Evolutionary conservation across 1,284 basidiomycete species (phyloP), one percentile per base, ranked within the genome.

Genomic region (Pascua guehoae): DNA sequence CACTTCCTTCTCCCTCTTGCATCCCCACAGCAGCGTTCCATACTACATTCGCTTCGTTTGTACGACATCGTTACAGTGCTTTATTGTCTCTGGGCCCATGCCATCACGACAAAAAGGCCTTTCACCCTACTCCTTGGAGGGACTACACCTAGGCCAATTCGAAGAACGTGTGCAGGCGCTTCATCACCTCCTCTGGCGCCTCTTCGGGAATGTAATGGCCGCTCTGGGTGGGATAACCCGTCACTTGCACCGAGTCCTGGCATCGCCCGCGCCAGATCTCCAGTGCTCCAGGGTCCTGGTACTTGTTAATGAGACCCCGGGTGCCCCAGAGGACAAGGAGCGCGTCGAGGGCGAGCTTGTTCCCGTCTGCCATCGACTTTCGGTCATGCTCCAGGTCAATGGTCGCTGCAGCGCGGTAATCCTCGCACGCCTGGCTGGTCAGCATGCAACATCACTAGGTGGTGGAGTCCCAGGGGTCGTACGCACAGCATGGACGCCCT

Each of bases 181-280:
- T 38, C 41, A 70, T 18, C 3, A 77, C 54, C 43, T 66, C 60
- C 16, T 67, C 58, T 4, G 71, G 67, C 50, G 62, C 59, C 54
- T 76, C 74, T 50, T 77, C 77, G 3, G 75, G 70, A 5, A 79
- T 66, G 56, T 77, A 77, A 65, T 79, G 77, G n/a, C 76, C 76
- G 42, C 71, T 65, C 2, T 69, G 66, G 12, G 74, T 15, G 0
- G 48, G 55, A 24, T 54, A 53, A 0, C 74, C 76, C 1, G 54
- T 57, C 14, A 76, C 64, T 12, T 63, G 39, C 11, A 69, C 65
- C 0, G 24, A 39, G 1, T 58, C 44, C 11, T 63, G 51, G 42
- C 62, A 65, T 47, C 66, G 68, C 12, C 62, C 58, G 47, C 63
- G 61, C 76, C 76, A 78, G 41, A 76, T 52, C 2, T 53, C 63